phyloP scores from a whole-genome alignment of 768 basidiomycete species.

The Heimioporus sp. region DNA sequence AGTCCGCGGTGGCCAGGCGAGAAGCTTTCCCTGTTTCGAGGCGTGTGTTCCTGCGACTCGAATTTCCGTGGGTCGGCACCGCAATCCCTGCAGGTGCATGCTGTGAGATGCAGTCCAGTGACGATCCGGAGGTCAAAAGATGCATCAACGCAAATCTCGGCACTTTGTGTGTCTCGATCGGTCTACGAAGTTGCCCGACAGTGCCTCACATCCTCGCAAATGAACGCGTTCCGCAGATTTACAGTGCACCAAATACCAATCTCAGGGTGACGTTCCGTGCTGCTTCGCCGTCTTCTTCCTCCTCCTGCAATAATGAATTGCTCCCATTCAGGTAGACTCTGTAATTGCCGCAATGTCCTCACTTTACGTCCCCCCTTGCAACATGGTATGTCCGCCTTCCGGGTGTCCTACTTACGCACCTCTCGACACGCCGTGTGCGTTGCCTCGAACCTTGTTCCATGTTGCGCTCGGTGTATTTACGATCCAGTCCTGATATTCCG shows the following conservation, averaged over 20 bases:
- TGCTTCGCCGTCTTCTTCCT: slow-evolving; percentile 10
- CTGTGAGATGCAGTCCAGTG: not conserved
- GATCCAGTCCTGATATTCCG: slow-evolving; percentile 10
- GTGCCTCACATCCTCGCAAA: slow-evolving; percentile 6
- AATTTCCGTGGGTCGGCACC: slow-evolving; percentile 15
- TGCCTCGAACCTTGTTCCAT: slow-evolving; percentile 12
- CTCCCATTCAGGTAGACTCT: slow-evolving; percentile 2
- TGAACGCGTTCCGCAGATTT: slow-evolving; percentile 13
- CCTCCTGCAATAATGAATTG: slow-evolving; percentile 14
- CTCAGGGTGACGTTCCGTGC: not conserved
- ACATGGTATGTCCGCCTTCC: slow-evolving; percentile 4
- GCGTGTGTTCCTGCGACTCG: slow-evolving; percentile 1
- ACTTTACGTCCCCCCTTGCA: slow-evolving; percentile 11
- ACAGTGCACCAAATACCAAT: slow-evolving; percentile 6
- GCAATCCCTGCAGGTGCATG: slow-evolving; percentile 11
- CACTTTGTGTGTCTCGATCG: slow-evolving; percentile 16
- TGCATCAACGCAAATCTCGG: slow-evolving; percentile 16
- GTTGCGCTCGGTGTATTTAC: slow-evolving; percentile 1
- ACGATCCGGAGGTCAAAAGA: slow-evolving; percentile 10
- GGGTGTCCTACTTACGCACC: slow-evolving; percentile 12
- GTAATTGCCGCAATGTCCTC: slow-evolving; percentile 6
- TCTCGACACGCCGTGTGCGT: slow-evolving; percentile 9
- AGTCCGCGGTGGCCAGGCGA: slow-evolving; percentile 9
- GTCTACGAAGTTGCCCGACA: slow-evolving; percentile 8
- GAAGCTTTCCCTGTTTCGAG: slow-evolving; percentile 4